These are phyloP conservation scores for Flaveria linearis DNA, from an alignment of 129 eudicot genomes.

Conservation along the genomic window DNA sequence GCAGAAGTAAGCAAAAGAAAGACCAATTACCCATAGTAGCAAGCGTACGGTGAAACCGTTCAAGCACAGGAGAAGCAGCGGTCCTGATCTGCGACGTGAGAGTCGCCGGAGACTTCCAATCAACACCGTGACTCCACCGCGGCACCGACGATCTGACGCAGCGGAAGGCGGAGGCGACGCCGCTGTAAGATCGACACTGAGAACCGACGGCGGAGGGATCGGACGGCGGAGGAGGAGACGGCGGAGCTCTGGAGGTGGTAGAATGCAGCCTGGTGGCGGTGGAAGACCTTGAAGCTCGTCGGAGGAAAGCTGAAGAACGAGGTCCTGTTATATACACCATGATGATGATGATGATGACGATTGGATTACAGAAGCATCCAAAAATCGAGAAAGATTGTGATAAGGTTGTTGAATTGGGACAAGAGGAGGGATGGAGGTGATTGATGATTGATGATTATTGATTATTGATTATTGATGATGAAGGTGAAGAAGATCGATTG, in stretches of 20 bases:
- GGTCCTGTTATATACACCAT: constrained; percentile 55
- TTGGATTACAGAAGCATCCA: constrained; percentile 9
- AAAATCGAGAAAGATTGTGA: constrained; percentile 4
- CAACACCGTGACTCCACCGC: constrained; percentile 88
- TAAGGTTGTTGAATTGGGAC: constrained; percentile 25
- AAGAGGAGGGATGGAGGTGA: constrained; percentile 1
- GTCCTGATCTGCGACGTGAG: constrained; percentile 71
- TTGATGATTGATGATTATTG: background rate
- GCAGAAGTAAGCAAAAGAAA: background rate
- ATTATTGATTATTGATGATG: too few relatives aligned
- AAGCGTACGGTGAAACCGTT: constrained; percentile 59
- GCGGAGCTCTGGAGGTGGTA: constrained; percentile 8
- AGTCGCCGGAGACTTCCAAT: constrained; percentile 74
- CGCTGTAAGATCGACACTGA: constrained; percentile 35
- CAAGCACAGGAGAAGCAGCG: constrained; percentile 56
- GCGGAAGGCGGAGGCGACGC: constrained; percentile 43
- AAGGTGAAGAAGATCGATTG: background rate
- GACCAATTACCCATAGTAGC: constrained; percentile 81
- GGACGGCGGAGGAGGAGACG: constrained; percentile 19
- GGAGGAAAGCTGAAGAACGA: constrained; percentile 52
- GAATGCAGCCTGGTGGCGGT: constrained; percentile 30
- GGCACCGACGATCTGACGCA: constrained; percentile 46
- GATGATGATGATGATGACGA: background rate
- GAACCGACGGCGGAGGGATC: constrained; percentile 15
- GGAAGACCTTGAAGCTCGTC: constrained; percentile 46